Percentiles rank a stretch among this genome's conserved stretches.
Evolutionary conservation across 805 yeast genomes (phyloP).

Genomic region (Yamadazyma laniorum): DNA sequence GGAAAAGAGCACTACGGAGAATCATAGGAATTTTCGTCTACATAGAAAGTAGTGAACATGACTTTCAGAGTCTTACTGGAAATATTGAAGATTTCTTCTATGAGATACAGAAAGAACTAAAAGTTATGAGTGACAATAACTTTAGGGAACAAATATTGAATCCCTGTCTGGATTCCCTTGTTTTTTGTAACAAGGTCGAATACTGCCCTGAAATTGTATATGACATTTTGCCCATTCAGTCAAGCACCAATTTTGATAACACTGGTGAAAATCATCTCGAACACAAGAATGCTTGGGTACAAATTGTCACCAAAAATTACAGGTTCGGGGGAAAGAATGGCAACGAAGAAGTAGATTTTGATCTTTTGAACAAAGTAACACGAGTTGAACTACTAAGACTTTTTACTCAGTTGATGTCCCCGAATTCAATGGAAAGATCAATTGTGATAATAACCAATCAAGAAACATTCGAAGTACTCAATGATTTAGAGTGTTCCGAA

Average conservation of each 20-base stretch:
- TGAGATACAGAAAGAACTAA: not conserved
- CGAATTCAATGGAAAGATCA: constrained; percentile 7
- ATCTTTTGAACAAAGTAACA: constrained; percentile 28
- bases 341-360: constrained; percentile 33
- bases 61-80: not conserved
- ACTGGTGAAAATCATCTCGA: constrained; percentile 15
- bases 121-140: not conserved
- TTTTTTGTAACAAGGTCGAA: not conserved
- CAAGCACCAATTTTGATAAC: constrained; percentile 24
- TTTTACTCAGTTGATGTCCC: constrained; percentile 8
- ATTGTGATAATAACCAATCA: constrained; percentile 6
- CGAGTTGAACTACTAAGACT: constrained; percentile 8
- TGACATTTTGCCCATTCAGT: constrained; percentile 23
- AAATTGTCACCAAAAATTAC: constrained; percentile 45
- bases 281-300: constrained; percentile 52
- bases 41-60: constrained; percentile 12
- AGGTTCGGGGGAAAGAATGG: constrained; percentile 33
- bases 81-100: constrained; percentile 12
- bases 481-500: too few relatives aligned
- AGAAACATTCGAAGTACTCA: too few relatives aligned
- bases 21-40: constrained; percentile 14
- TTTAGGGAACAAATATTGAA: constrained; percentile 4
- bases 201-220: constrained; percentile 23
- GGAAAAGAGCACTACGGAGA: constrained; percentile 10
- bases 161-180: constrained; percentile 5